phyloP scores from a whole-genome alignment of 2,329 filamentous ascomycete species.

The Fusarium subglutinans region DNA sequence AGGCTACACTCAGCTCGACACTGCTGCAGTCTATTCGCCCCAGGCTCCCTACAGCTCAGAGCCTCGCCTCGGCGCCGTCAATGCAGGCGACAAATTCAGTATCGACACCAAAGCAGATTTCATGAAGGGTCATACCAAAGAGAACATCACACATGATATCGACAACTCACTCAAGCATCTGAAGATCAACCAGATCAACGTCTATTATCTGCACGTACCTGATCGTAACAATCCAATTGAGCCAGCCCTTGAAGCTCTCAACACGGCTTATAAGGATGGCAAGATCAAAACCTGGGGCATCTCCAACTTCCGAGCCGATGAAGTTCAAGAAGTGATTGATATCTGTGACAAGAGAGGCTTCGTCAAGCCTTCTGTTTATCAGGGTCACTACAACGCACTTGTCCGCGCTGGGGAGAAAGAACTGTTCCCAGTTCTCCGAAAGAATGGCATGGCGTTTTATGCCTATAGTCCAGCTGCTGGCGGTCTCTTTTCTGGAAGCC shows the following conservation, averaged over 20 bases:
- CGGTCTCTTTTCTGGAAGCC: conserved; percentile 41
- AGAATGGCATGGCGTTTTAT: conserved; percentile 54
- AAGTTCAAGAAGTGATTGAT: conserved; percentile 54
- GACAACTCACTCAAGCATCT: conserved; percentile 46
- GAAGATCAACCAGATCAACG: conserved; percentile 33
- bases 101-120: conserved; percentile 51
- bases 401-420: conserved; percentile 53
- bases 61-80: conserved; percentile 42
- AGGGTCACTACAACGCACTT: conserved; percentile 59
- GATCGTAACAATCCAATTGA: conserved; percentile 55
- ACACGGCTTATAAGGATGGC: conserved; percentile 52
- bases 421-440: conserved; percentile 54
- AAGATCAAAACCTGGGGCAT: conserved; percentile 58
- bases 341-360: conserved; percentile 55
- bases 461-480: conserved; percentile 48
- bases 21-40: conserved; percentile 46
- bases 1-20: conserved; percentile 46
- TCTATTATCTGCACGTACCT: conserved; percentile 34
- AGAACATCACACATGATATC: conserved; percentile 44
- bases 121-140: conserved; percentile 42
- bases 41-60: conserved; percentile 43
- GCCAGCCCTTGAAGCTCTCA: conserved; percentile 53
- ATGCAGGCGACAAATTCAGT: conserved; percentile 42
- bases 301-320: conserved; percentile 55
- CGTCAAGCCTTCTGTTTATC: conserved; percentile 56